A percentile compares a stretch with the other conserved stretches of the same genome.
These are phyloP conservation scores for Cercospora nicotianae DNA, from an alignment of 2,329 filamentous ascomycete genomes.

Conservation along the genomic window DNA sequence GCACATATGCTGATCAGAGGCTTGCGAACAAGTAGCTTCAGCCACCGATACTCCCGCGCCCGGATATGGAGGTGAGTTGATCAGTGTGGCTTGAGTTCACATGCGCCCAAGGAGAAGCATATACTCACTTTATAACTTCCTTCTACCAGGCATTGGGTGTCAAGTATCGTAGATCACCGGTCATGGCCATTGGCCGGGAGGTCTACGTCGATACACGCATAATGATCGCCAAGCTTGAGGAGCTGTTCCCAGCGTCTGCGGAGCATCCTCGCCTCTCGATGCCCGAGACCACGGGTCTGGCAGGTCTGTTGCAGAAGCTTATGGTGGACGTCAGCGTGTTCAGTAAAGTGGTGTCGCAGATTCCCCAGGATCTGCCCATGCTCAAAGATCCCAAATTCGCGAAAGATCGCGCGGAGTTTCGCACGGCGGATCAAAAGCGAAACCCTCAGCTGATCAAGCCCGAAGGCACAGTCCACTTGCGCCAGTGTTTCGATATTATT, in stretches of 20 bases:
- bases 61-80: slow-evolving; percentile 52
- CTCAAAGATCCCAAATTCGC: slow-evolving; percentile 60
- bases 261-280: slow-evolving; percentile 37
- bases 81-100: background rate
- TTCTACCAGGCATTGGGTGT: slow-evolving; percentile 55
- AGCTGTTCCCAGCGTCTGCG: slow-evolving; percentile 47
- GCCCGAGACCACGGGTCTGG: slow-evolving; percentile 46
- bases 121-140: background rate
- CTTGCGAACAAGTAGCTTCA: slow-evolving; percentile 51
- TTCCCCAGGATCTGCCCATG: slow-evolving; percentile 58
- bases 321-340: slow-evolving; percentile 62
- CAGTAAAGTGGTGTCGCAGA: slow-evolving; percentile 51
- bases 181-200: slow-evolving; percentile 65
- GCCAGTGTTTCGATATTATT: slow-evolving; percentile 56
- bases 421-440: slow-evolving; percentile 33
- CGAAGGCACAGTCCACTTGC: slow-evolving; percentile 59
- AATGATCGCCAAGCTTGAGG: slow-evolving; percentile 65
- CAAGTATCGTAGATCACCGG: slow-evolving; percentile 67
- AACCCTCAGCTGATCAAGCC: slow-evolving; percentile 46
- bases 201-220: slow-evolving; percentile 70
- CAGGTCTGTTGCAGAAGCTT: slow-evolving; percentile 58
- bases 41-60: slow-evolving; percentile 65
- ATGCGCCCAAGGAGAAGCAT: background rate
- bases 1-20: slow-evolving; percentile 12
- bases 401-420: slow-evolving; percentile 56